These are phyloP conservation scores for Meyerozyma guilliermondii DNA, from an alignment of 1,139 yeast genomes.

Conservation along the genomic window DNA sequence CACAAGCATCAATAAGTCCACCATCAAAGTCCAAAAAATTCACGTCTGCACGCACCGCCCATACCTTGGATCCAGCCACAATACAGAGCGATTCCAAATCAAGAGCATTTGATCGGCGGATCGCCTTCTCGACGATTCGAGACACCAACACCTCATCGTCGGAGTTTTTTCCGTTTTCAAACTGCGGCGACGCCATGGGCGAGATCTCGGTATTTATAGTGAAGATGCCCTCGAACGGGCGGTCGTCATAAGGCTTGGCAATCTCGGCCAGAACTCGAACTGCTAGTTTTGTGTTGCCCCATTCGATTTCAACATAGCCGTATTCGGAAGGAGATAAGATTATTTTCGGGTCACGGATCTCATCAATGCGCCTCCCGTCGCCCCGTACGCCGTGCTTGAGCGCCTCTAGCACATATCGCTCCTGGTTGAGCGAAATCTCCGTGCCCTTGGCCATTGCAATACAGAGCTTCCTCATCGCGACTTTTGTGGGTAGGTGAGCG, in stretches of 20 bases:
- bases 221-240: constrained; percentile 92
- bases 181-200: constrained; percentile 83
- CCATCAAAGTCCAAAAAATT: constrained; percentile 90
- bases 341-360: constrained; percentile 61
- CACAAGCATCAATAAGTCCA: constrained; percentile 83
- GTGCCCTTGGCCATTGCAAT: constrained; percentile 48
- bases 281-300: constrained; percentile 73
- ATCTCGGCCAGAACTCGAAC: constrained; percentile 78
- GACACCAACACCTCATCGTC: constrained; percentile 78
- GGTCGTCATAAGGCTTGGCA: constrained; percentile 78
- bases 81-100: constrained; percentile 90
- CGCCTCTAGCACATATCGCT: constrained; percentile 54
- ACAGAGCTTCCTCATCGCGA: not conserved
- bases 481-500: not conserved
- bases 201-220: constrained; percentile 79
- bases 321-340: constrained; percentile 57
- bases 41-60: constrained; percentile 87
- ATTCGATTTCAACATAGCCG: constrained; percentile 73
- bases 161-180: constrained; percentile 67
- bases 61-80: constrained; percentile 84
- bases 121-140: constrained; percentile 84
- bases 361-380: constrained; percentile 64
- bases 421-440: constrained; percentile 65
- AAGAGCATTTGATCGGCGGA: constrained; percentile 81
- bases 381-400: constrained; percentile 58